Conservation (phyloP, 2,329 filamentous ascomycete species). For the Xenosphaeropsis pyriputrescens region DNA sequence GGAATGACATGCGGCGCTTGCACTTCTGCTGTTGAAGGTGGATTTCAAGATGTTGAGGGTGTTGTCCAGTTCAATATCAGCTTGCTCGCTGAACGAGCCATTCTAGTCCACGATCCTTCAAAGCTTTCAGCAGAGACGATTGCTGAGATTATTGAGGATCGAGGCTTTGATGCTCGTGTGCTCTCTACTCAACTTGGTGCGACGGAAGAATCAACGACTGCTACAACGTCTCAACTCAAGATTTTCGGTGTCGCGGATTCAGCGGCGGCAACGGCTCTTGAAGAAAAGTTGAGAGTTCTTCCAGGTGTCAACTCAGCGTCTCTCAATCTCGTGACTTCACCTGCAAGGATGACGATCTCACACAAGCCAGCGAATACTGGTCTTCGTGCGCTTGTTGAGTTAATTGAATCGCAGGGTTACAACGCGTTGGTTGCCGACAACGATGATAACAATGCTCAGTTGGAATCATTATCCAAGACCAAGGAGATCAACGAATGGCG, state of each 20-base stretch:
- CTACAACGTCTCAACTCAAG: slow-evolving; percentile 61
- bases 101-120: slow-evolving; percentile 67
- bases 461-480: slow-evolving; percentile 91
- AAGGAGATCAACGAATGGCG: slow-evolving; percentile 93
- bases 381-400: slow-evolving; percentile 68
- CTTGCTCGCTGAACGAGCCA: slow-evolving; percentile 79
- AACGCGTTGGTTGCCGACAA: slow-evolving; percentile 83
- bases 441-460: slow-evolving; percentile 91
- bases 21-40: slow-evolving; percentile 77
- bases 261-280: slow-evolving; percentile 56
- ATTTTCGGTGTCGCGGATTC: slow-evolving; percentile 67
- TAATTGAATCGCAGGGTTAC: slow-evolving; percentile 67
- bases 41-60: slow-evolving; percentile 64
- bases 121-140: slow-evolving; percentile 63
- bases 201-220: slow-evolving; percentile 34
- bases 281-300: slow-evolving; percentile 47
- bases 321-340: slow-evolving; percentile 56
- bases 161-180: slow-evolving; percentile 77
- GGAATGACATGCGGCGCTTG: slow-evolving; percentile 98
- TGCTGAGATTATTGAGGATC: slow-evolving; percentile 70
- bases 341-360: slow-evolving; percentile 48
- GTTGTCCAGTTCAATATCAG: slow-evolving; percentile 88
- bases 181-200: slow-evolving; percentile 57
- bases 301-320: slow-evolving; percentile 62
- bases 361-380: slow-evolving; percentile 62